Base-by-base conservation (phyloP, 305 asterid species). In the Andrographis paniculata region DNA sequence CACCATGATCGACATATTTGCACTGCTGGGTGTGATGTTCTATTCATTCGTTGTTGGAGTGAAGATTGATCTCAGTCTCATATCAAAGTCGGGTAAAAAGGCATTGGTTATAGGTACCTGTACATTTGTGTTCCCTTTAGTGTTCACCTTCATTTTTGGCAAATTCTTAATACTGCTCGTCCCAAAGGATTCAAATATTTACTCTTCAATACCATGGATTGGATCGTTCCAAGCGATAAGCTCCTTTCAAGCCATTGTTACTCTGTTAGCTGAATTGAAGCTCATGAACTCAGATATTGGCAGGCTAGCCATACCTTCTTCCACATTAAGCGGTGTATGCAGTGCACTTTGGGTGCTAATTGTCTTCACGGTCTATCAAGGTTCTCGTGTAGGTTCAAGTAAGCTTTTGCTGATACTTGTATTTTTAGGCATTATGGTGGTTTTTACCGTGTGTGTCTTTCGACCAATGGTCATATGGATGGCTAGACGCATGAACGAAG, bases 41-140 rank as follows among this genome's bases (percentile, higher is more conserved):
- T 74, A 53, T 53, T 27, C 70, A 6, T 74, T 74, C 60, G 60
- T 74, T 23, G 58, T 74, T 4, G 80, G 80, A 4, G 71, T 74
- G 21, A 69, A 74, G 55, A 69, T 67, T 20, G 74, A 74, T 50
- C 13, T 63, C 31, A 20, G 43, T 40, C 52, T 74, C 30, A 35
- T 74, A 21, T 14, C 24, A 18, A 67, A 56, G 24, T 48, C 69
- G 1, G 80, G 77, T 3, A 62, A 48, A 18, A 67, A 53, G 55
- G 61, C 74, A n/a, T 53, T 66, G 36, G 59, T 50, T 11, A 66
- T 69, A 15, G 80, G 80, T 18, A 9, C 58, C 13, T 56, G 56
- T 30, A 45, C 69, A 20, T 69, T 74, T 62, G 47, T 48, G 4
- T 3, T 57, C 20, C 77, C 80, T 0, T 22, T 74, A 21, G 14